Base-by-base conservation (phyloP, 345 rosid genomes). In the Conringia planisiliqua region DNA sequence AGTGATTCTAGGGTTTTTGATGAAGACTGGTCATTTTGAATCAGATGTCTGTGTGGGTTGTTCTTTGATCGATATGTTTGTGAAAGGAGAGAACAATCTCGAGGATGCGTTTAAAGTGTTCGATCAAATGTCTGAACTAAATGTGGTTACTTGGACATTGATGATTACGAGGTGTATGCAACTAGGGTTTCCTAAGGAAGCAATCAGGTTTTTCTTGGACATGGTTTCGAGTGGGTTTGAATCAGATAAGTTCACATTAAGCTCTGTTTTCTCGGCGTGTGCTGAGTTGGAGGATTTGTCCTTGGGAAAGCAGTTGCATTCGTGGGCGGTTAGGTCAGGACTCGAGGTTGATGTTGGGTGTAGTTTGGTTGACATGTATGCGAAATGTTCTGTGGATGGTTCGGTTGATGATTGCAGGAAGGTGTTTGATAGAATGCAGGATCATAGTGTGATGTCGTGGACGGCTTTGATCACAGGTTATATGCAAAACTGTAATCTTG, bases 291-390 rank as follows among this genome's bases (percentile, higher is more conserved):
- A 82, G 56, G 61, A 10, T 4, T 24, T 82, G 4, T 76, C 70
- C 0, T 42, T 82, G 8, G 94, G 91, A 14, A 57, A 78, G 70
- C 92, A 92, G 52, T 79, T 90, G 79, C 96, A 87, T 82, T 85
- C 89, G 56, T 78, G 84, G 86, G 79, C 76, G 29, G 70, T 87
- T 40, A 71, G 87, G 77, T 70, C 82, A 0, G 89, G 92, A 6
- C 40, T 86, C 16, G 67, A 42, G n/a, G 74, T 13, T 14, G 96
- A 88, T 79, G 83, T 88, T 55, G 88, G 89, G 18, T 89, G 90
- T 81, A 85, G 87, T 83, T 85, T 85, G 78, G 88, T 85, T 54
- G 90, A 89, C 66, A 87, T 89, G 97, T 86, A 92, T 47, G 89
- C 85, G 6, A 89, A 92, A 77, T 85, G 90, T 29, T 60, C 78